These are phyloP conservation scores for Septoria petroselini DNA, from an alignment of 2,329 filamentous ascomycete species.

Conservation along the genomic window DNA sequence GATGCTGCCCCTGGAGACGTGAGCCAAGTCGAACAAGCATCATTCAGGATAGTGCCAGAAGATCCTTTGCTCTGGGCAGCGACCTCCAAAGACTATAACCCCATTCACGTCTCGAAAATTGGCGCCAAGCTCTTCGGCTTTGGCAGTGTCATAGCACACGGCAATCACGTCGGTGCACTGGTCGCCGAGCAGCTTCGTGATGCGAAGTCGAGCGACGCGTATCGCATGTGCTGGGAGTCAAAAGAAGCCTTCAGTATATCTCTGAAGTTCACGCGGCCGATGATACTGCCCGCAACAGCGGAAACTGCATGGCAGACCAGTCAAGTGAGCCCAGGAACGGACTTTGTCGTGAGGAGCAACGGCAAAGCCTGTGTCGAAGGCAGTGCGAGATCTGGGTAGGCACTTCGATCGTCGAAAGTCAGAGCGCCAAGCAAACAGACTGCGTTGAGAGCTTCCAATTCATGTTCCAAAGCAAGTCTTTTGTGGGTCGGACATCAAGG, in stretches of 20 bases:
- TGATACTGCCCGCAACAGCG: constrained; percentile 12
- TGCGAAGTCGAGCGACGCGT: background rate
- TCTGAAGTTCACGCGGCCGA: constrained; percentile 15
- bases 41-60: background rate
- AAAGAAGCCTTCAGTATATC: constrained; percentile 9
- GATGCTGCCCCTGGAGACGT: background rate
- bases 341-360: background rate
- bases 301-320: constrained; percentile 3
- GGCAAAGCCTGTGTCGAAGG: constrained; percentile 10
- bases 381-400: background rate
- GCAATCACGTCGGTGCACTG: constrained; percentile 24
- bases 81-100: constrained; percentile 25
- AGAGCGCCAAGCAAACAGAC: too few relatives aligned
- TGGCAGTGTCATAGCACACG: constrained; percentile 21
- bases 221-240: constrained; percentile 8
- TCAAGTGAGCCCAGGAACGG: background rate
- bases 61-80: constrained; percentile 23
- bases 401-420: too few relatives aligned
- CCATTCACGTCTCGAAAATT: constrained; percentile 21
- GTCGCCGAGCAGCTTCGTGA: constrained; percentile 15
- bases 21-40: too few relatives aligned
- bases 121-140: constrained; percentile 24
- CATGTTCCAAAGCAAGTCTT: too few relatives aligned
- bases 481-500: too few relatives aligned
- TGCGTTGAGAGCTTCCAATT: too few relatives aligned